Evolutionary conservation across 2,329 filamentous ascomycete genomes (phyloP), one percentile per base, ranked within the genome.

Genomic region (Trichoderma atrobrunneum): DNA sequence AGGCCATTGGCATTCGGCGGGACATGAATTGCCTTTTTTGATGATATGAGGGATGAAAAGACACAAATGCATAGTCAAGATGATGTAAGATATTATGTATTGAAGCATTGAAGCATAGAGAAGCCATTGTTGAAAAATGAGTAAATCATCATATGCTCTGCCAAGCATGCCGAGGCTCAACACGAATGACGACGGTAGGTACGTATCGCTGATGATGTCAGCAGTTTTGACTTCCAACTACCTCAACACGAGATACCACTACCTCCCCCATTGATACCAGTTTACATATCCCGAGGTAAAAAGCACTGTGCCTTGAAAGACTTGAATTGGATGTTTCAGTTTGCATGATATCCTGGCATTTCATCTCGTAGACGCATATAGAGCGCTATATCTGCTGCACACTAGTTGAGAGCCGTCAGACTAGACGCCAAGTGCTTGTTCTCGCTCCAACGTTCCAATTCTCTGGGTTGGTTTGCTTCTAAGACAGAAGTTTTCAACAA

Each of bases 1-100:
- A 14, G 34, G 54, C 21, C 24, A 54, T 62, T 64, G 48, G 43
- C 26, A 54, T 61, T 7, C 11, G 56, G 56, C 63, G 39, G 34
- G 21, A 62, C 63, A 18, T 39, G 39, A 26, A 54, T n/a, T 30
- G 62, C 63, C 21, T 36, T 51, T 61, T 54, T 60, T 54, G 36
- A 66, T 28, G 36, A 51, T 10, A 67, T 48, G 48, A 54, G 32
- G 21, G 39, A 56, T 28, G 57, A 56, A n/a, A 28, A 54, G 11
- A 48, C 36, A 59, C 48, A 36, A 59, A 36, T 16, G 51, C 56
- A 59, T 43, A 36, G n/a, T 70, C 51, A 51, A 59, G 39, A 65
- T 39, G 57, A 65, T 60, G 71, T 65, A 65, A 72, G 70, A 72
- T 21, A 34, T 51, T 16, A 24, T 63, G 54, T 71, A 56, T 48